These are phyloP conservation scores for Cladophialophora chaetospira DNA, from an alignment of 2,329 filamentous ascomycete species.

Conservation along the genomic window DNA sequence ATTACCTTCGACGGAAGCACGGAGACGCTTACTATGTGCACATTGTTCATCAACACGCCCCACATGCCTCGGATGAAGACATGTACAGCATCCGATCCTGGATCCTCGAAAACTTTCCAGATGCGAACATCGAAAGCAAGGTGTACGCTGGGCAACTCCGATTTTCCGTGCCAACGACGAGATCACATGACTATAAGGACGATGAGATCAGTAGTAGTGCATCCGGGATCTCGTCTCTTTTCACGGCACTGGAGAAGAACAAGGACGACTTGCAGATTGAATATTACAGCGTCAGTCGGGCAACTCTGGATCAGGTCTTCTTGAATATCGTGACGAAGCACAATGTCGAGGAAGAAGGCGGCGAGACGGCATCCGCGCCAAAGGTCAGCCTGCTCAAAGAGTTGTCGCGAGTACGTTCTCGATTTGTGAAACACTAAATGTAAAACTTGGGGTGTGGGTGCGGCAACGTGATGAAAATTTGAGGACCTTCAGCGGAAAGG, in stretches of 20 bases:
- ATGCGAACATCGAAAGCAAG: constrained; percentile 69
- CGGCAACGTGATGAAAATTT: too few species aligned
- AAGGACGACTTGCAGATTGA: constrained; percentile 71
- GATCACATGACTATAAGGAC: constrained; percentile 3
- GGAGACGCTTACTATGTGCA: constrained; percentile 82
- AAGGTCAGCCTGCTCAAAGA: background rate
- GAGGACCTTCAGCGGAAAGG: too few species aligned
- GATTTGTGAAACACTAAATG: background rate
- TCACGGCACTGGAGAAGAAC: constrained; percentile 71
- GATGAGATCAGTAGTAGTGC: constrained; percentile 9
- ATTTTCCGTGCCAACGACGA: constrained; percentile 68
- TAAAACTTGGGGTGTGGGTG: background rate
- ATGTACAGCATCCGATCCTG: constrained; percentile 68
- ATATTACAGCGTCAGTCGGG: constrained; percentile 84
- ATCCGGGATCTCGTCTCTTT: constrained; percentile 62
- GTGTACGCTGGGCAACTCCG: constrained; percentile 83
- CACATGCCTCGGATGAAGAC: constrained; percentile 69
- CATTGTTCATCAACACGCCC: constrained; percentile 72
- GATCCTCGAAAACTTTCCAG: constrained; percentile 63
- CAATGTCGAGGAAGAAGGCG: constrained; percentile 71
- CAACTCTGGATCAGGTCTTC: constrained; percentile 89
- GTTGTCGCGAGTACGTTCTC: constrained; percentile 1
- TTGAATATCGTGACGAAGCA: constrained; percentile 79
- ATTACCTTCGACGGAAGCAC: constrained; percentile 71
- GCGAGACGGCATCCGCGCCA: background rate